phyloP scores from a whole-genome alignment of 2,329 filamentous ascomycete genomes.

The Xylaria polymorpha region DNA sequence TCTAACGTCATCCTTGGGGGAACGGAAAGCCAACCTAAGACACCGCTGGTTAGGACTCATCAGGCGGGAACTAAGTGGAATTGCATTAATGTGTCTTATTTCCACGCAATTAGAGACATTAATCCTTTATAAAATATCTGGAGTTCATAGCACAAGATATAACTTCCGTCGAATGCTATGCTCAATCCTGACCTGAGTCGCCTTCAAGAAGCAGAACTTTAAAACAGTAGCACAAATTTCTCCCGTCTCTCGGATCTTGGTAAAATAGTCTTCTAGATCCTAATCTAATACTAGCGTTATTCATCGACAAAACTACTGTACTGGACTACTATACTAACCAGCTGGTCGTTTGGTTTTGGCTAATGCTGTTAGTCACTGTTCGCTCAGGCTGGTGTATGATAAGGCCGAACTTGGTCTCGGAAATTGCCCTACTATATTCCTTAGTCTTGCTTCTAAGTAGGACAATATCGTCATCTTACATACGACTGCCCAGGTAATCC shows the following conservation, averaged over 20 bases:
- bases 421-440: not conserved
- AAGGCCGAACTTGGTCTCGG: not conserved
- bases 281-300: not conserved
- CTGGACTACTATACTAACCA: not conserved
- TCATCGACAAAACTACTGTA: not conserved
- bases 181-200: not conserved
- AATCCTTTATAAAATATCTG: not conserved
- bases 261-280: too few species aligned
- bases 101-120: not conserved
- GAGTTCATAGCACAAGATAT: too few species aligned
- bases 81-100: not conserved
- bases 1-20: conserved; percentile 34
- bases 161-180: not conserved
- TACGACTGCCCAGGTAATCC: not conserved
- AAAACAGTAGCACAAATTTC: not conserved
- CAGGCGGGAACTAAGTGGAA: not conserved
- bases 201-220: not conserved
- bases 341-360: not conserved
- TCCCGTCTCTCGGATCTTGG: too few species aligned
- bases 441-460: not conserved
- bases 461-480: conserved; percentile 19
- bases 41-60: not conserved
- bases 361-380: not conserved
- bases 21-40: conserved; percentile 8
- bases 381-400: not conserved